A percentile compares a stretch with the other conserved stretches of the same genome.
phyloP scores from a whole-genome alignment of 176 grass and related monocot species.

The Zoysia pacifica region DNA sequence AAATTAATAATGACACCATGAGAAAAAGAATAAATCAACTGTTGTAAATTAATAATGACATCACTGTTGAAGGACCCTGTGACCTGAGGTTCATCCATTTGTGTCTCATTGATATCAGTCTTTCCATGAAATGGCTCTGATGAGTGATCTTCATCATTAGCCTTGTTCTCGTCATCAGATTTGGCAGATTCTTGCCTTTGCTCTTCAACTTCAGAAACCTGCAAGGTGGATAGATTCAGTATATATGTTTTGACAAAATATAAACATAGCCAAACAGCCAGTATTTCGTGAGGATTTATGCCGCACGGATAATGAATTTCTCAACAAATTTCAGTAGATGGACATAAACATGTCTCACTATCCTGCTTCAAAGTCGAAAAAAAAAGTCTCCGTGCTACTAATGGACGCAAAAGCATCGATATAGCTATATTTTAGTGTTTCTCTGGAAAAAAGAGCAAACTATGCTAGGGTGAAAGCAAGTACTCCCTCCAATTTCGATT shows the following conservation, averaged over 20 bases:
- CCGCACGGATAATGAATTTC: neutral
- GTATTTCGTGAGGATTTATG: constrained; percentile 14
- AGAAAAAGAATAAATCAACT: too few species aligned
- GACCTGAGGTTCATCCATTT: constrained; percentile 64
- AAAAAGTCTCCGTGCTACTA: neutral
- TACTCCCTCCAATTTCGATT: too few species aligned
- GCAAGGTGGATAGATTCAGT: constrained; percentile 25
- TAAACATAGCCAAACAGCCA: too few species aligned
- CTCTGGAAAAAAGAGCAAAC: neutral
- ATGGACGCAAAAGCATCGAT: neutral
- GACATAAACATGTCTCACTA: neutral
- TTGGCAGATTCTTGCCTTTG: constrained; percentile 62
- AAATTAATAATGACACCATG: too few species aligned
- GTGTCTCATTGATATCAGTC: constrained; percentile 59
- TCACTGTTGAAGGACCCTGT: neutral
- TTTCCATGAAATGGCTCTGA: constrained; percentile 56
- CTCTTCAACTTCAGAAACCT: constrained; percentile 73
- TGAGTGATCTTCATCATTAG: constrained; percentile 52
- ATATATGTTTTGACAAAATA: constrained; percentile 29
- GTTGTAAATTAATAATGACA: neutral
- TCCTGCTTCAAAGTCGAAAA: too few species aligned
- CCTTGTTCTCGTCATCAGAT: constrained; percentile 58
- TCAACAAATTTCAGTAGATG: constrained; percentile 20
- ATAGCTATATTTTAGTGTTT: neutral
- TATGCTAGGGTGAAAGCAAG: neutral